Evolutionary conservation across 192 early-diverging fungal species (phyloP), one percentile per base, ranked within the genome.

Genomic region (Mortierella claussenii): DNA sequence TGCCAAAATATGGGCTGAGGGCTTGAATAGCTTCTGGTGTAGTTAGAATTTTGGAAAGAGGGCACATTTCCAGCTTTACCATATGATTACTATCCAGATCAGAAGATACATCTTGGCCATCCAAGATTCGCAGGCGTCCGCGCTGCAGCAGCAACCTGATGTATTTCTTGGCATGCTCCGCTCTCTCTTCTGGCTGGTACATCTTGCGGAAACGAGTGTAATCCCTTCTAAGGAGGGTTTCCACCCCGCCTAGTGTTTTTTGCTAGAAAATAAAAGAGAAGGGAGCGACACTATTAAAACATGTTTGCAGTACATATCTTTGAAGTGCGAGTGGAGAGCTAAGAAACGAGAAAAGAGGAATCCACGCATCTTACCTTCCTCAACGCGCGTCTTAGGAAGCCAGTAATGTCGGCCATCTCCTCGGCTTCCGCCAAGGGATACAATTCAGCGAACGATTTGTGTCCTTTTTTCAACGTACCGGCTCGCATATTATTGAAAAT

Each of bases 401-500:
- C 18, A 18, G 28, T 37, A 23, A 69, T 54, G 18, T 81, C 80
- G 1, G 42, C 26, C 3, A 59, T 61, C 18, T 50, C 42, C 60
- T 76, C 73, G 20, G 20, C 24, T 11, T 56, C 60, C 3, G 68
- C 53, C 68, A 71, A 65, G 3, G 80, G 73, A 54, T 58, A 34
- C 5, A 20, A 45, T n/a, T 57, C 28, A 3, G 45, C 54, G 26
- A 51, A 63, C 8, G 59, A 36, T 15, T 42, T 31, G 37, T 44
- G 63, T 18, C 28, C 36, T 15, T 62, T 32, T 21, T 63, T 62
- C 36, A 31, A 8, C 3, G 26, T 60, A 33, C 59, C 47, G 27
- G 20, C 27, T 33, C 76, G 10, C 63, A 81, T 67, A 48, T 76
- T 81, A 18, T 67, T 61, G 50, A 67, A 81, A 15, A 81, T 75